Evolutionary conservation across 257 asterid species (phyloP).

Genomic region (Ehretia macrophylla): DNA sequence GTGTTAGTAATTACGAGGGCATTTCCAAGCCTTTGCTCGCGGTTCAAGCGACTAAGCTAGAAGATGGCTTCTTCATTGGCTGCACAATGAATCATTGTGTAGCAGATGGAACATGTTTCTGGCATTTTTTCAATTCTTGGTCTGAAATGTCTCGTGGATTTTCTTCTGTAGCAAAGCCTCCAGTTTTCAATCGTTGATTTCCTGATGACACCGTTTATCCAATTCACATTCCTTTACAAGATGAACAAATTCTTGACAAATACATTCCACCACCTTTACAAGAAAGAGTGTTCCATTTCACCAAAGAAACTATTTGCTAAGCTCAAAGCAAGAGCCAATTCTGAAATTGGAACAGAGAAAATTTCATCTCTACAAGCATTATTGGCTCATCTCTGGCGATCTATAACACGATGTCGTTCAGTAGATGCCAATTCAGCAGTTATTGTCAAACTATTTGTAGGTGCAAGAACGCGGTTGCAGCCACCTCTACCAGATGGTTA

Average conservation of each 20-base stretch:
- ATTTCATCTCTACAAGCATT: too few relatives aligned
- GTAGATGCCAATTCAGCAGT: slow-evolving; percentile 2
- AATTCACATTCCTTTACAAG: slow-evolving; percentile 15
- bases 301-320: too few relatives aligned
- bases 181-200: slow-evolving; percentile 29
- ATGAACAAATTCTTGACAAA: neutral
- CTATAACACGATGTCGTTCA: slow-evolving; percentile 24
- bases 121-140: slow-evolving; percentile 52
- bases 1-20: slow-evolving; percentile 16
- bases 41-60: slow-evolving; percentile 34
- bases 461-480: slow-evolving; percentile 25
- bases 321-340: too few relatives aligned
- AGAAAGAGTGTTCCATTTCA: slow-evolving; percentile 13
- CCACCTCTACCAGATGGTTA: slow-evolving; percentile 42
- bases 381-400: slow-evolving; percentile 26
- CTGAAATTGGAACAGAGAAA: too few relatives aligned
- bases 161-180: slow-evolving; percentile 10
- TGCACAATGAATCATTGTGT: slow-evolving; percentile 33
- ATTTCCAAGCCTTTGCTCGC: slow-evolving; percentile 29
- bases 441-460: slow-evolving; percentile 18
- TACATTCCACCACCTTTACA: neutral
- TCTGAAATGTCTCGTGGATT: slow-evolving; percentile 34
- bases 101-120: slow-evolving; percentile 34
- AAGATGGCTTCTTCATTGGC: slow-evolving; percentile 37
- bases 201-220: neutral